Percentiles rank a stretch among this genome's conserved stretches.
Conservation (phyloP, 2,329 filamentous ascomycete species). For the Exophiala calicioides region DNA sequence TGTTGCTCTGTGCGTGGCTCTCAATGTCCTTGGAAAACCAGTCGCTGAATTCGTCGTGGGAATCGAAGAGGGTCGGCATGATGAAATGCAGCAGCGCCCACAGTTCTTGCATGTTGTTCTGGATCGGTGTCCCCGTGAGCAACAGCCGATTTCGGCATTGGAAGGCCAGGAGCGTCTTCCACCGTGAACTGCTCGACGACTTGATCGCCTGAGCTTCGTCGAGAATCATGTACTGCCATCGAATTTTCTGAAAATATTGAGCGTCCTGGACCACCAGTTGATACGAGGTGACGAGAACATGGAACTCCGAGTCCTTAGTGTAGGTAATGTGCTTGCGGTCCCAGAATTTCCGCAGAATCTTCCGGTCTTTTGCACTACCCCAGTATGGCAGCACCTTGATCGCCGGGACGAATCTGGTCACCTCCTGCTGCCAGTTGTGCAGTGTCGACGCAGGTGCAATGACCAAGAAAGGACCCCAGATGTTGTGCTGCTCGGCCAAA, state of each 20-base stretch:
- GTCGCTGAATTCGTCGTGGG: slow-evolving; percentile 55
- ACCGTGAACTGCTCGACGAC: slow-evolving; percentile 91
- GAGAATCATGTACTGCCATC: slow-evolving; percentile 99
- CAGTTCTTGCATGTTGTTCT: slow-evolving; percentile 99
- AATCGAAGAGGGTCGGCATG: slow-evolving; percentile 95
- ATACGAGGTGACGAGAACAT: slow-evolving; percentile 95
- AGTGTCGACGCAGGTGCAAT: slow-evolving; percentile 94
- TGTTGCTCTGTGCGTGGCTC: slow-evolving; percentile 97
- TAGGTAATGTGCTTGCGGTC: slow-evolving; percentile 97
- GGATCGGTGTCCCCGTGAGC: slow-evolving; percentile 93
- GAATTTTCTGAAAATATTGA: slow-evolving; percentile 97
- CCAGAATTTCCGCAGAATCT: slow-evolving; percentile 98
- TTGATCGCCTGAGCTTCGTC: slow-evolving; percentile 99
- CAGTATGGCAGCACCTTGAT: slow-evolving; percentile 97
- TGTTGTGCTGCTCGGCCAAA: slow-evolving; percentile 93
- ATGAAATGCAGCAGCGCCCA: slow-evolving; percentile 99
- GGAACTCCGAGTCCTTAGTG: slow-evolving; percentile 87
- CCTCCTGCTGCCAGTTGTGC: slow-evolving; percentile 99
- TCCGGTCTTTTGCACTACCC: slow-evolving; percentile 91
- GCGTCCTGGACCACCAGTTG: slow-evolving; percentile 95
- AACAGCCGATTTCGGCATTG: slow-evolving; percentile 92
- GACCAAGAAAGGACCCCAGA: slow-evolving; percentile 96
- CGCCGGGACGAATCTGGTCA: slow-evolving; percentile 87
- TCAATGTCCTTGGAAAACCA: slow-evolving; percentile 71
- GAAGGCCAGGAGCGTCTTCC: slow-evolving; percentile 93